Conservation (phyloP, 164 flowering plant species). For the Protea cynaroides region DNA sequence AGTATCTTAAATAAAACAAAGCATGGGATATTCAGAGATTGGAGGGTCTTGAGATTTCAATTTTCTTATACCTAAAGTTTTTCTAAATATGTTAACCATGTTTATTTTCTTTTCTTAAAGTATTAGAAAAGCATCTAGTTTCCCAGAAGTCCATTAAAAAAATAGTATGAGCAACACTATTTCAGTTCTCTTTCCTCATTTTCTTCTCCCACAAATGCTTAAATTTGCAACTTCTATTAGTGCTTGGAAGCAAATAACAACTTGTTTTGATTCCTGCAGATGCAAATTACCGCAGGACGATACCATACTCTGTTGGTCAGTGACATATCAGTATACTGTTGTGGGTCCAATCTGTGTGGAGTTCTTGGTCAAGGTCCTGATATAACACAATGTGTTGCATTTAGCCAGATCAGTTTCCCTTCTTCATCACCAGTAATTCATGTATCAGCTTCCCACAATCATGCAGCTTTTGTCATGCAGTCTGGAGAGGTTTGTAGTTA, state of each 20-base stretch:
- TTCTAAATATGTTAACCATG: no score
- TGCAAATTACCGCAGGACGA: constrained; percentile 84
- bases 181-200: no score
- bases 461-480: constrained; percentile 83
- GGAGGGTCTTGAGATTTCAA: no score
- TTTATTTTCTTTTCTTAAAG: no score
- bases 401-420: constrained; percentile 61
- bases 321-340: constrained; percentile 65
- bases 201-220: background rate
- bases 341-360: constrained; percentile 92
- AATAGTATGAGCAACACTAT: no score
- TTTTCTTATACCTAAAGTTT: no score
- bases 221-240: background rate
- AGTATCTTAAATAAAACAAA: no score
- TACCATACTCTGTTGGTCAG: constrained; percentile 78
- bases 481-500: constrained; percentile 78
- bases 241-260: constrained; percentile 4
- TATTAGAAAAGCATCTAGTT: no score
- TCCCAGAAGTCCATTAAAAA: no score
- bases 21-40: no score
- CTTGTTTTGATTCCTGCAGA: constrained; percentile 37
- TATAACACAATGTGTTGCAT: constrained; percentile 69
- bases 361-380: constrained; percentile 94
- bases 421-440: constrained; percentile 45
- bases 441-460: constrained; percentile 88